A percentile compares a stretch with the other conserved stretches of the same genome.
These are phyloP conservation scores for Erythrophleum ivorense DNA, from an alignment of 331 rosid genomes.

Conservation along the genomic window DNA sequence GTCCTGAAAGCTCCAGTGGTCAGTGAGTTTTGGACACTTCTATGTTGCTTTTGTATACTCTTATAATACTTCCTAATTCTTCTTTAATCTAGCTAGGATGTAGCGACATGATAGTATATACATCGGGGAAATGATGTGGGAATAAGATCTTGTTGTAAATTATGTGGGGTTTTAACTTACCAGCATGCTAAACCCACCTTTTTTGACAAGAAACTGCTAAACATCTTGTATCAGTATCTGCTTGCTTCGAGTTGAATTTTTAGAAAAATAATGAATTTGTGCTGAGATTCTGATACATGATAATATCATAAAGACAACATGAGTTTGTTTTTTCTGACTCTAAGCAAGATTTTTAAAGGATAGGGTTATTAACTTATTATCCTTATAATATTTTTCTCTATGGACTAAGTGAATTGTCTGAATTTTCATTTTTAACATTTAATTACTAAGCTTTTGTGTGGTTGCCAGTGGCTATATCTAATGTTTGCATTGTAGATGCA, in stretches of 20 bases:
- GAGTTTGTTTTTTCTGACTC: constrained; percentile 10
- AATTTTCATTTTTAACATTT: background rate
- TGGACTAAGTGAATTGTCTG: background rate
- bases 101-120: constrained; percentile 16
- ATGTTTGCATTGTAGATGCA: constrained; percentile 46
- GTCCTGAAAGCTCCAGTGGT: constrained; percentile 54
- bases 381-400: background rate
- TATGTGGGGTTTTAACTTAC: background rate
- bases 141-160: background rate
- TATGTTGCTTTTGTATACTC: constrained; percentile 22
- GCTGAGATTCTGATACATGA: constrained; percentile 4
- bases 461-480: constrained; percentile 29
- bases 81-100: background rate
- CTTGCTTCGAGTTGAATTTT: background rate
- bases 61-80: background rate
- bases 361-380: background rate
- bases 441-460: background rate
- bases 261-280: background rate
- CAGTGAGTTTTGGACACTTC: constrained; percentile 33
- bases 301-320: background rate
- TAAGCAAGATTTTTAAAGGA: background rate
- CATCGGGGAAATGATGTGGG: constrained; percentile 26
- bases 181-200: background rate
- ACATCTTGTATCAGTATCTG: background rate
- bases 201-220: background rate